These are phyloP conservation scores for Candida tammaniensis DNA, from an alignment of 805 yeast genomes.

Conservation along the genomic window DNA sequence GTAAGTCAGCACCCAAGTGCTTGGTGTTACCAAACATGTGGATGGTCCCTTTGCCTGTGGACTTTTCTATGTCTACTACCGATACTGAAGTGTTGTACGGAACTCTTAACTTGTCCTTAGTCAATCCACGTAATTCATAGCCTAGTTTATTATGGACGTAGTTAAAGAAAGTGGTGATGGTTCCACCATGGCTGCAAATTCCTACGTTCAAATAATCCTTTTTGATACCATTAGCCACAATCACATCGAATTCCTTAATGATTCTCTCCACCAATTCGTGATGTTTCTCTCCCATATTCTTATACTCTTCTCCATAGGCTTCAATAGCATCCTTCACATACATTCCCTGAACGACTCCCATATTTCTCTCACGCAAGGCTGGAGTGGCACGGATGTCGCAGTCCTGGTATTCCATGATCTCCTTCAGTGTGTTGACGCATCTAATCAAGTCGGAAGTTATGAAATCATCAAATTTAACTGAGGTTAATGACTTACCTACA, in stretches of 20 bases:
- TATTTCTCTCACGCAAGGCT: slow-evolving; percentile 64
- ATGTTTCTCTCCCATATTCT: slow-evolving; percentile 64
- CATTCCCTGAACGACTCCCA: slow-evolving; percentile 82
- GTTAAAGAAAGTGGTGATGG: slow-evolving; percentile 58
- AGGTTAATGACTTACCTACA: slow-evolving; percentile 46
- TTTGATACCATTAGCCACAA: slow-evolving; percentile 35
- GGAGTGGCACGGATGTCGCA: slow-evolving; percentile 21
- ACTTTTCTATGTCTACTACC: slow-evolving; percentile 53
- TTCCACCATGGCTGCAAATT: slow-evolving; percentile 80
- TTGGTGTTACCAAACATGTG: slow-evolving; percentile 61
- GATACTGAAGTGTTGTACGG: slow-evolving; percentile 79
- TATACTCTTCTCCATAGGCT: slow-evolving; percentile 54
- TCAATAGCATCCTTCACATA: slow-evolving; percentile 61
- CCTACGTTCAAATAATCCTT: slow-evolving; percentile 48
- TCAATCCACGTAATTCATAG: slow-evolving; percentile 38
- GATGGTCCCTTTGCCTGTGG: slow-evolving; percentile 41
- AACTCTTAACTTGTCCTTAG: slow-evolving; percentile 44
- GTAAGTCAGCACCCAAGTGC: slow-evolving; percentile 60
- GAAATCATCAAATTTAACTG: slow-evolving; percentile 43
- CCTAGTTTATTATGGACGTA: slow-evolving; percentile 45
- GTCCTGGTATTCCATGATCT: slow-evolving; percentile 32
- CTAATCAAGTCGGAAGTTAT: slow-evolving; percentile 54
- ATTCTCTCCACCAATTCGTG: slow-evolving; percentile 49
- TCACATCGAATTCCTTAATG: slow-evolving; percentile 39
- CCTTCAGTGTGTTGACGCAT: slow-evolving; percentile 57